Percentiles rank a stretch among this genome's conserved stretches.
Conservation (phyloP, 768 basidiomycete species). For the Suillus paluster region DNA sequence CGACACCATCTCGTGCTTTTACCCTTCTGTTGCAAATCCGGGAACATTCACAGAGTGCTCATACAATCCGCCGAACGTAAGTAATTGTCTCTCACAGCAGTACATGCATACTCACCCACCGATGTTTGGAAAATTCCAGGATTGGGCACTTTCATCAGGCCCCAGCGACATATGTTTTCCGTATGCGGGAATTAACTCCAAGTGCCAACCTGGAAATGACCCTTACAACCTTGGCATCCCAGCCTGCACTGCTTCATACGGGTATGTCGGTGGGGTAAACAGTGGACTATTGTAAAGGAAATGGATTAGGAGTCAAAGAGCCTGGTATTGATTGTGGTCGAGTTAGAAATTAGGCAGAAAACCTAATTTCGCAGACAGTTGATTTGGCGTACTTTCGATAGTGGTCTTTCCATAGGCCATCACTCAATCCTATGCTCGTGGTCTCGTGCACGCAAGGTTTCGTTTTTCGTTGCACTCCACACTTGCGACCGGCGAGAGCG, state of each 20-base stretch:
- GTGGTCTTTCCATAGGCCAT: too few species aligned
- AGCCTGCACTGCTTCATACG: slow-evolving; percentile 3
- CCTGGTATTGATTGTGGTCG: background rate
- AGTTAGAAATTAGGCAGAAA: too few species aligned
- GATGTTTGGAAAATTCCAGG: background rate
- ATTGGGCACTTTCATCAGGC: background rate
- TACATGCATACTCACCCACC: background rate
- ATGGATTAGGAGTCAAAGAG: background rate
- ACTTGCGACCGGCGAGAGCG: too few species aligned
- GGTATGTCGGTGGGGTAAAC: background rate
- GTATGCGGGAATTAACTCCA: background rate
- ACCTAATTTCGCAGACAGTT: too few species aligned
- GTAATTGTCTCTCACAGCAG: background rate
- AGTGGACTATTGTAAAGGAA: background rate
- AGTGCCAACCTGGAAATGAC: background rate
- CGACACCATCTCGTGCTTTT: background rate
- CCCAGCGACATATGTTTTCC: background rate
- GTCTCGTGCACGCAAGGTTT: too few species aligned
- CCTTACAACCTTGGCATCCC: slow-evolving; percentile 6
- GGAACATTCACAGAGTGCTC: background rate
- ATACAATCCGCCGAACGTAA: background rate
- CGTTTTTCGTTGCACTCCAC: too few species aligned
- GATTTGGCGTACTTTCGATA: too few species aligned
- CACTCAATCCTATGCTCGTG: too few species aligned
- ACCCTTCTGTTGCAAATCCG: slow-evolving; percentile 4